phyloP scores from a whole-genome alignment of 1,284 basidiomycete genomes.

The Omphalotus olearius region DNA sequence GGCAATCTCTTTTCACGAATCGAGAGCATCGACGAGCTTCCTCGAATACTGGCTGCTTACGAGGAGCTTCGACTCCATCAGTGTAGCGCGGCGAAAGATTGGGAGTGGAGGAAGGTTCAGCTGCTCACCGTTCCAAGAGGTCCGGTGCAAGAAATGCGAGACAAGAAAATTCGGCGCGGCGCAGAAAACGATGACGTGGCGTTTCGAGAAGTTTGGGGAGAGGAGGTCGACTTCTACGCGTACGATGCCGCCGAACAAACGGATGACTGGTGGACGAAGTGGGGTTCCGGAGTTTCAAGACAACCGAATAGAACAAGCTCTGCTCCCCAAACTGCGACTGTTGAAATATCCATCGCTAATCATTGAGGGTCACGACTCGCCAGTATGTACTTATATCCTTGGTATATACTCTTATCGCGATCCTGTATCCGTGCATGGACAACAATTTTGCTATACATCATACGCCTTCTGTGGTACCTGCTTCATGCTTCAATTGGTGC shows the following conservation, averaged over 20 bases:
- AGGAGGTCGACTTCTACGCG: constrained; percentile 33
- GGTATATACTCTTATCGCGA: background rate
- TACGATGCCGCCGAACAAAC: constrained; percentile 38
- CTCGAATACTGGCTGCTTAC: constrained; percentile 42
- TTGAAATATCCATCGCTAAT: constrained; percentile 19
- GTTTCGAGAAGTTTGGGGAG: constrained; percentile 33
- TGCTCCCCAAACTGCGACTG: constrained; percentile 14
- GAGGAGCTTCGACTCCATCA: constrained; percentile 46
- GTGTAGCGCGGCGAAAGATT: constrained; percentile 31
- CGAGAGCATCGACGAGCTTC: constrained; percentile 32
- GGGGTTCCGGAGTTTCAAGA: constrained; percentile 30
- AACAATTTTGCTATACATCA: background rate
- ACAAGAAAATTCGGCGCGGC: constrained; percentile 30
- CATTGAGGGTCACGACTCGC: background rate
- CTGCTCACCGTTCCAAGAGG: constrained; percentile 36
- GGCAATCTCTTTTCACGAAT: constrained; percentile 44
- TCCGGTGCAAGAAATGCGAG: constrained; percentile 34
- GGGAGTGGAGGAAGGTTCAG: constrained; percentile 35
- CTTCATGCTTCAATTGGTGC: too few relatives aligned
- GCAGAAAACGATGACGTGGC: constrained; percentile 26
- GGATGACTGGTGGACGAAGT: constrained; percentile 48
- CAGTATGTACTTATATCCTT: background rate
- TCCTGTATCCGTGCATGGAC: background rate
- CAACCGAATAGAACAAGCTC: constrained; percentile 15
- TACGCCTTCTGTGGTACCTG: background rate